Evolutionary conservation across 176 grass and related monocot genomes (phyloP), one percentile per base, ranked within the genome.

Genomic region (Neostapfia colusana): DNA sequence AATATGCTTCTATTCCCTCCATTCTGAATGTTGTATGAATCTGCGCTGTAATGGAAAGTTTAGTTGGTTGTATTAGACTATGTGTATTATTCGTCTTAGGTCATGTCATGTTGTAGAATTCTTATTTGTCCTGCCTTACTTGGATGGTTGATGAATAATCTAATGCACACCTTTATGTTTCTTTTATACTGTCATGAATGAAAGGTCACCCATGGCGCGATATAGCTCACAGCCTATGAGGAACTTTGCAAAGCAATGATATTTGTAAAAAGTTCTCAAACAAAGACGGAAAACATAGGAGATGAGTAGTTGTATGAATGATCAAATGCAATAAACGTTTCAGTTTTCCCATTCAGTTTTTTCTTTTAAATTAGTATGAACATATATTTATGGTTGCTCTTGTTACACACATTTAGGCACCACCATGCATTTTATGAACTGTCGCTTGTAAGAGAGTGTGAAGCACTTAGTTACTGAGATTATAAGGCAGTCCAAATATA

Each of bases 191-290:
- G 40, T 14, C 59, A 12, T 79, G 37, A 34, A 85, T 75, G 18
- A 81, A 70, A 94, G 95, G 95, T 98, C 66, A 94, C 89, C 40
- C 95, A 98, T 90, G 95, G 95, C 57, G 89, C 91, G 27, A 88
- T 98, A 84, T 91, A 98, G 37, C 94, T 98, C 73, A 94, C 87
- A 0, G 95, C 86, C 11, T 98, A 98, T 14, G 91, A 98, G 82
- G 95, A 98, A 79, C 95, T 98, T 61, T 85, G 87, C 70, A 94
- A 78, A 74, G 67, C 87, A 77, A 61, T 86, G 84, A 72, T 88
- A 78, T 83, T 57, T 67, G 4, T 88, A 7, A 98, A 86, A 80
- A 85, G 58, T 80, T 78, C 41, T 77, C 76, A 73, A 79, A 79
- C 72, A 73, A 93, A 63, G 45, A 34, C 67, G 67, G 87, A 68